Base-by-base conservation (phyloP, 2,329 filamentous ascomycete genomes). In the Clonostachys sp. region DNA sequence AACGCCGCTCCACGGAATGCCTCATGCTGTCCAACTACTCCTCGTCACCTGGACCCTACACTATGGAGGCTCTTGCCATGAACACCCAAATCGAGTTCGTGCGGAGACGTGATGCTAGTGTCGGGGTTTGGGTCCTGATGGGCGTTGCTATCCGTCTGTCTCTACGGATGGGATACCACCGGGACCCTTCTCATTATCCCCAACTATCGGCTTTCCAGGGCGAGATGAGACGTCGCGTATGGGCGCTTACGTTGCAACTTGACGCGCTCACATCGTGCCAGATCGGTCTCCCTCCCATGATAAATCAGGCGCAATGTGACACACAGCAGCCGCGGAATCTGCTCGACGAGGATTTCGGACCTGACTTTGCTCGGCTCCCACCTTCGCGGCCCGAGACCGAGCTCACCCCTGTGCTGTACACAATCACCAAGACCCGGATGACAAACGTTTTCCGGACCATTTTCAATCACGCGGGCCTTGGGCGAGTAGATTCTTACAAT, bases 191-290 rank as follows among this genome's bases (percentile, higher is more conserved):
- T 53, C 71, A 74, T 53, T 61, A 80, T 51, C 67, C 74, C 3
- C 70, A 70, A 39, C 70, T 81, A 34, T 69, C 74, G 2, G 62
- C 68, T 0, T 76, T 75, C 38, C 66, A 74, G 18, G 66, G 63
- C 5, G 74, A 77, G 55, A 71, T 77, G 60, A 67, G 74, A n/a
- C 68, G 74, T 4, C 63, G 73, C 5, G 59, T 64, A 1, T 77
- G 74, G 71, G 68, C 72, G 50, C 61, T 76, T 35, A 67, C 72
- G 7, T 58, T 67, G 17, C 78, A 83, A 56, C 69, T 84, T 36
- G 84, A 87, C 57, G 62, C 84, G 7, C 61, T 84, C 9, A 78
- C 81, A 18, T 77, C 80, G 5, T 84, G 83, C 56, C 81, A 86
- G 57, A 72, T 84, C 42, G 83, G 83, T 3, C 65, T 87, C 46